Evolutionary conservation across 371 early-diverging fungal species (phyloP).

Genomic region (Syncephalastrum sp.): DNA sequence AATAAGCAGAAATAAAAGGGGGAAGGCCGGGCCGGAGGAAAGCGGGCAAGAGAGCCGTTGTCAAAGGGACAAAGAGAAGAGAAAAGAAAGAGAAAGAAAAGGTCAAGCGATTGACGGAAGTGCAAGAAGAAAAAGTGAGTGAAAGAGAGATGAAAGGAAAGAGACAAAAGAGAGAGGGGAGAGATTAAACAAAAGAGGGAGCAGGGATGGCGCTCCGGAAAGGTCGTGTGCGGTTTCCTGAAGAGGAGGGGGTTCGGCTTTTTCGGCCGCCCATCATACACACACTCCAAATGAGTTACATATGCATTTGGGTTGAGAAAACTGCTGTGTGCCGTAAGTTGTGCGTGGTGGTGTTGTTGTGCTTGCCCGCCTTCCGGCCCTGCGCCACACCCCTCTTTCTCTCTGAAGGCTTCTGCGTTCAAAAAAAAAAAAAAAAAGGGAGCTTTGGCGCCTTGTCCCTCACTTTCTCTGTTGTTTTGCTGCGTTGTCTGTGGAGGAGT

Average conservation of each 20-base stretch:
- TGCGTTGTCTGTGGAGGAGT: too few relatives aligned
- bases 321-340: too few relatives aligned
- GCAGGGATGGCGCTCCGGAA: constrained; percentile 5
- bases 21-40: not conserved
- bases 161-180: constrained; percentile 1
- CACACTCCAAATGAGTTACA: too few relatives aligned
- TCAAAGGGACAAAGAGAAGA: too few relatives aligned
- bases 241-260: constrained; percentile 1
- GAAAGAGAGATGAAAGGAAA: constrained; percentile 4
- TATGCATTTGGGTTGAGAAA: too few relatives aligned
- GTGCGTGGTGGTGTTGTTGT: not conserved
- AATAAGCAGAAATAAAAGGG: constrained; percentile 1
- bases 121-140: constrained; percentile 1
- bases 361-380: constrained; percentile 3
- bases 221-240: too few relatives aligned
- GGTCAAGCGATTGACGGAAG: constrained; percentile 7
- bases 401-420: constrained; percentile 4
- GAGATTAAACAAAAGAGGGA: constrained; percentile 7
- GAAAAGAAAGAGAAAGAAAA: constrained; percentile 7
- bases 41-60: too few relatives aligned
- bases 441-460: too few relatives aligned
- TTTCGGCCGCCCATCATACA: constrained; percentile 6
- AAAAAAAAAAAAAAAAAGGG: constrained; percentile 4
- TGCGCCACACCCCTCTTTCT: not conserved
- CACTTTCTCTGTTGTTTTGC: too few relatives aligned